Evolutionary conservation across 129 eudicot species (phyloP).

Genomic region (Chrysanthemum lavandulifolium): DNA sequence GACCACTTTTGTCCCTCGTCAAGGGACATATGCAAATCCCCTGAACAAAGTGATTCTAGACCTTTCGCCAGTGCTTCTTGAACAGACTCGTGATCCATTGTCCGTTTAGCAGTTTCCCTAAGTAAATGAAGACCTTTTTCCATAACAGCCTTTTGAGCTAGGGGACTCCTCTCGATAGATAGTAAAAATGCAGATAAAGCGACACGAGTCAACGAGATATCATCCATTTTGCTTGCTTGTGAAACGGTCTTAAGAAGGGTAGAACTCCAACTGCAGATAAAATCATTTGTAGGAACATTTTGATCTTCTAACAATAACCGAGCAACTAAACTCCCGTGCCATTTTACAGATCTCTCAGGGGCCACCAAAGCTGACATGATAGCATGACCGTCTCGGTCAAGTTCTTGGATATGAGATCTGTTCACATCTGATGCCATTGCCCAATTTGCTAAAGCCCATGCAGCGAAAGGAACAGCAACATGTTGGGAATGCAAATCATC

Average conservation of each 20-base stretch:
- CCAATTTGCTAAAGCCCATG: conserved; percentile 99
- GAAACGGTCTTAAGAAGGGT: conserved; percentile 77
- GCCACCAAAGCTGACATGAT: conserved; percentile 88
- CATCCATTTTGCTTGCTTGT: conserved; percentile 77
- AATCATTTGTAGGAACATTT: conserved; percentile 66
- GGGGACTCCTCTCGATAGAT: conserved; percentile 63
- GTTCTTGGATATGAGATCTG: conserved; percentile 87
- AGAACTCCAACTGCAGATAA: conserved; percentile 78
- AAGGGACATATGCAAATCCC: conserved; percentile 66
- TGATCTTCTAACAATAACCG: conserved; percentile 79
- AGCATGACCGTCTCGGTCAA: conserved; percentile 89
- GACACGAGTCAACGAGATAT: conserved; percentile 64
- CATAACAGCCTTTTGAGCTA: conserved; percentile 64
- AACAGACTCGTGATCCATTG: conserved; percentile 55
- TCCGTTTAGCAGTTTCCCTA: conserved; percentile 81
- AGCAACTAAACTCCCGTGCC: conserved; percentile 96
- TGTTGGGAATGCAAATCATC: conserved; percentile 97
- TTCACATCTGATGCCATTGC: conserved; percentile 94
- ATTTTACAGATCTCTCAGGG: conserved; percentile 96
- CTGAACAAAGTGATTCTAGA: conserved; percentile 65
- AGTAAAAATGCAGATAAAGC: conserved; percentile 84
- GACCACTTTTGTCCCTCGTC: conserved; percentile 96
- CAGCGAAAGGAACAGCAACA: conserved; percentile 98
- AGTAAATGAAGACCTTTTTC: conserved; percentile 79
- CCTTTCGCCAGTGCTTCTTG: conserved; percentile 93